These are phyloP conservation scores for Rhodotorula mucilaginosa DNA, from an alignment of 1,284 basidiomycete species.

Conservation along the genomic window DNA sequence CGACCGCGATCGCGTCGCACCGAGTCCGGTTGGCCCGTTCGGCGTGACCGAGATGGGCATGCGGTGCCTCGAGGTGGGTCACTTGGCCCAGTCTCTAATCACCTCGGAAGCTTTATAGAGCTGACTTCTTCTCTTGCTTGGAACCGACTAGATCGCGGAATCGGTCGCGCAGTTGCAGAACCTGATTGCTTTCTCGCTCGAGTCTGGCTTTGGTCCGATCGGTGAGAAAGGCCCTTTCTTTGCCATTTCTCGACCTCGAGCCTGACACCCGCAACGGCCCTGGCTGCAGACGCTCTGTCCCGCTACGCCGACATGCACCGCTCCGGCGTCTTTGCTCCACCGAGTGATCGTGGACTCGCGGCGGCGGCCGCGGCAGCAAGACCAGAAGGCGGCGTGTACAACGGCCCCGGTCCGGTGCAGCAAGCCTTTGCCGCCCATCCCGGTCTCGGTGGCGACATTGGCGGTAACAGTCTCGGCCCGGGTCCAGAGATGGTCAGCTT, in stretches of 20 bases:
- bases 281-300: constrained; percentile 21
- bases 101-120: no score
- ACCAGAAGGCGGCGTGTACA: background rate
- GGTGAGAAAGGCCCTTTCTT: background rate
- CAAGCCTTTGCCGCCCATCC: background rate
- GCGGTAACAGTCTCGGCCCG: background rate
- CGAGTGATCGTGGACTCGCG: background rate
- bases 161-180: constrained; percentile 40
- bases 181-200: constrained; percentile 35
- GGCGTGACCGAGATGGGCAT: constrained; percentile 41
- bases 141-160: constrained; percentile 32
- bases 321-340: background rate
- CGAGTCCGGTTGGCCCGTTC: constrained; percentile 33
- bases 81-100: no score
- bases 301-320: constrained; percentile 17
- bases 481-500: background rate
- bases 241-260: background rate
- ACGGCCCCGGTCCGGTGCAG: background rate
- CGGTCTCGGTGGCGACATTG: constrained; percentile 1
- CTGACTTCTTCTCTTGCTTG: no score
- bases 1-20: constrained; percentile 7
- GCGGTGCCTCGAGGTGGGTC: constrained; percentile 38
- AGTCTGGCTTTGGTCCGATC: constrained; percentile 27
- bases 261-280: background rate
- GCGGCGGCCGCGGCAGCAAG: background rate